A percentile compares a stretch with the other conserved stretches of the same genome.
phyloP scores from a whole-genome alignment of 1,139 yeast species.

The Yamadazyma spencermartinsiae region DNA sequence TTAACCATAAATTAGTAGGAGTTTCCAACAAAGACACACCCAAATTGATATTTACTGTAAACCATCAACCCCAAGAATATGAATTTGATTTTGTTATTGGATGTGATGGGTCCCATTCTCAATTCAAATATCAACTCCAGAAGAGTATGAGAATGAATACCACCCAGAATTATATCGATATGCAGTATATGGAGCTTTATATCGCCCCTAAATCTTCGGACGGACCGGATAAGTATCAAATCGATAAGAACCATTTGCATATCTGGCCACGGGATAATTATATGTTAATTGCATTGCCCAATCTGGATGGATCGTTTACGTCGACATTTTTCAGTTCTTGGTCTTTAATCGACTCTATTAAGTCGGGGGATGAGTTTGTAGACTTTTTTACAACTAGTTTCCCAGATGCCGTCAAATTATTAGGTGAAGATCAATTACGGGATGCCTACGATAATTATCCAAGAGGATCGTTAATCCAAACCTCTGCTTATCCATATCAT shows the following conservation, averaged over 20 bases:
- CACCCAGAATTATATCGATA: constrained; percentile 77
- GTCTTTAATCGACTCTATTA: constrained; percentile 56
- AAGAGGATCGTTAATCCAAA: constrained; percentile 72
- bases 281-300: constrained; percentile 90
- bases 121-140: constrained; percentile 70
- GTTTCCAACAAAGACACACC: constrained; percentile 26
- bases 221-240: constrained; percentile 39
- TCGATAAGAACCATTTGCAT: constrained; percentile 79
- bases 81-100: constrained; percentile 69
- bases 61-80: constrained; percentile 16
- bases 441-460: constrained; percentile 63
- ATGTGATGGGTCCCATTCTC: constrained; percentile 85
- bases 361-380: constrained; percentile 43
- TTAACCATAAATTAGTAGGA: constrained; percentile 57
- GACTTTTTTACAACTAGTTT: constrained; percentile 62
- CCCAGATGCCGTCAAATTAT: constrained; percentile 70
- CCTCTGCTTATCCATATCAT: constrained; percentile 69
- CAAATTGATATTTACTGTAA: constrained; percentile 23
- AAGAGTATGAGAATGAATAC: constrained; percentile 67
- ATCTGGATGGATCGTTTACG: constrained; percentile 83
- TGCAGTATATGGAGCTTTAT: constrained; percentile 76
- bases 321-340: constrained; percentile 88
- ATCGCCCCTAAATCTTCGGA: constrained; percentile 75
- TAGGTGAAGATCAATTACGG: constrained; percentile 59
- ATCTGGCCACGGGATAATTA: constrained; percentile 89